phyloP scores from a whole-genome alignment of 2,329 filamentous ascomycete species.

The Botrytis paeoniae region DNA sequence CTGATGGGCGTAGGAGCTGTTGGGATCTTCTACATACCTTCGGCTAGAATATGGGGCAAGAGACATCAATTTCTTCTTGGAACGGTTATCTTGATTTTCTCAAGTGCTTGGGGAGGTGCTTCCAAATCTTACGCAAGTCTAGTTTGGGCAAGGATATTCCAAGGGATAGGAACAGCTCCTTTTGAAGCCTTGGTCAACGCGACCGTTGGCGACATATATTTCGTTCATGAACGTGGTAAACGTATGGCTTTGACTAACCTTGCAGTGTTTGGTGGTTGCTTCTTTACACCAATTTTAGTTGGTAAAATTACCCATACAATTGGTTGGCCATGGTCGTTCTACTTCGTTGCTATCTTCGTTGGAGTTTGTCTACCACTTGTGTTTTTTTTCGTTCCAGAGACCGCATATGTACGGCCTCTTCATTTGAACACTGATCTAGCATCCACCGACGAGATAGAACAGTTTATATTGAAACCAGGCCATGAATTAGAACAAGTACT shows the following conservation, averaged over 20 bases:
- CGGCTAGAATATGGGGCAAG: constrained; percentile 88
- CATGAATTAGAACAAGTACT: constrained; percentile 15
- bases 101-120: constrained; percentile 72
- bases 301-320: constrained; percentile 77
- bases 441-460: constrained; percentile 27
- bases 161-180: constrained; percentile 81
- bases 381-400: constrained; percentile 81
- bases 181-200: constrained; percentile 91
- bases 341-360: constrained; percentile 81
- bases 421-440: constrained; percentile 67
- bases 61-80: constrained; percentile 82
- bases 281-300: constrained; percentile 83
- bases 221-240: constrained; percentile 78
- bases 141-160: constrained; percentile 75
- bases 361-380: constrained; percentile 67
- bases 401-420: constrained; percentile 66
- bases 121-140: constrained; percentile 68
- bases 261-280: constrained; percentile 67
- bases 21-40: constrained; percentile 82
- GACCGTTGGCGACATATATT: constrained; percentile 85
- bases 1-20: constrained; percentile 78
- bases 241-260: constrained; percentile 81
- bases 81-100: constrained; percentile 67
- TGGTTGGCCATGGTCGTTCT: constrained; percentile 86
- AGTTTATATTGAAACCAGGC: constrained; percentile 14